These are phyloP conservation scores for Silene conica DNA, from an alignment of 148 eudicot species.

Conservation along the genomic window DNA sequence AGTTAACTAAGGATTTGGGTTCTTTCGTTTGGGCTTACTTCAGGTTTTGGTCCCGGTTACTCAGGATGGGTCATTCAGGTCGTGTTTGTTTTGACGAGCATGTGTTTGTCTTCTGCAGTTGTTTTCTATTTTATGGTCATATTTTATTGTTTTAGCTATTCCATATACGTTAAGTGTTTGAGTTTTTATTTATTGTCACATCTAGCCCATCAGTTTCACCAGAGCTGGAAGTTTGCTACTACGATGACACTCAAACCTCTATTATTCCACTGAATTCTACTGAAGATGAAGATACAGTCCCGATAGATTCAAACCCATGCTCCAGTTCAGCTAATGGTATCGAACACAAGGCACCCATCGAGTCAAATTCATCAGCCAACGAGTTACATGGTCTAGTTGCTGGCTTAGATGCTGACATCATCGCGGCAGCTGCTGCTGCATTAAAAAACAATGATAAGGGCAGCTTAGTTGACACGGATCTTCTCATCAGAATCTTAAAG, in stretches of 20 bases:
- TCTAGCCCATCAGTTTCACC: conserved; percentile 40
- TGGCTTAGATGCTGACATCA: conserved; percentile 37
- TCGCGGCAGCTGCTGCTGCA: conserved; percentile 45
- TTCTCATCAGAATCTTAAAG: conserved; percentile 44
- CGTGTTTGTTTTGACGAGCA: neutral
- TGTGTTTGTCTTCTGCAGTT: neutral
- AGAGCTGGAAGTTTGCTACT: conserved; percentile 25
- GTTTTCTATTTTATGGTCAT: neutral
- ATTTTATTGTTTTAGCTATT: neutral
- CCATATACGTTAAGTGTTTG: neutral
- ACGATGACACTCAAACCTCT: conserved; percentile 40
- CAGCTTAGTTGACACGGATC: conserved; percentile 44
- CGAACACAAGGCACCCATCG: conserved; percentile 12
- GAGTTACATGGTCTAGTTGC: conserved; percentile 18
- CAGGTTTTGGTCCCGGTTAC: neutral
- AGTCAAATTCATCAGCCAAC: conserved; percentile 19
- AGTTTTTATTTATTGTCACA: conserved; percentile 14
- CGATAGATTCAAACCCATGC: conserved; percentile 5
- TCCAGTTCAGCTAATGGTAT: conserved; percentile 8
- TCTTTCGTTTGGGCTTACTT: neutral
- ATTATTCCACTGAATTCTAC: conserved; percentile 46
- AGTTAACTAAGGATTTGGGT: neutral
- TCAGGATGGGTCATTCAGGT: neutral
- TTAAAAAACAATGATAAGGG: conserved; percentile 37
- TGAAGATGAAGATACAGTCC: conserved; percentile 42